Base-by-base conservation (phyloP, 1,284 basidiomycete genomes). In the Tilletia horrida region DNA sequence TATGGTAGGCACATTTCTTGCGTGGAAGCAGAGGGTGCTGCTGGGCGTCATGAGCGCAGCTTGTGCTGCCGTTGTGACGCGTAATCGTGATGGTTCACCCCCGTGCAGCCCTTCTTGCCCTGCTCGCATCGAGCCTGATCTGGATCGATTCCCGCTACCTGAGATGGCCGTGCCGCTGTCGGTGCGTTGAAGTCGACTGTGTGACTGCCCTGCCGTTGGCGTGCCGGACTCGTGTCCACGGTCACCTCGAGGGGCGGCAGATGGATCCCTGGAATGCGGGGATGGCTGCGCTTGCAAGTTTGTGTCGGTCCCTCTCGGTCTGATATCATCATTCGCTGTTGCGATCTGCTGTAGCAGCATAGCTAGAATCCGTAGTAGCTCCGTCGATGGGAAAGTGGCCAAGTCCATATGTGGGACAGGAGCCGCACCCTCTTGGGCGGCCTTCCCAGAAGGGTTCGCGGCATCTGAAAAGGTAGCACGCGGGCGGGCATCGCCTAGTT, bases 1-100 rank as follows among this genome's bases (percentile, higher is more conserved):
- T 81, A 98, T 97, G 42, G 91, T 91, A 9, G 95, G 95, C 35
- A 97, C 87, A 82, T 97, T 95, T 31, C 95, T 88, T 0, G 95
- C 95, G 82, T 97, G 94, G 82, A 97, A 97, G 55, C 92, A 91
- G 42, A 97, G 87, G 0, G 91, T 88, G 25, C 91, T 90, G 1
- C 91, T 89, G 1, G 90, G 89, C 9, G 90, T 90, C 2, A 86
- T 85, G 47, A 96, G 86, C 1, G 92, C 89, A 4, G 85, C 84
- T 64, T 88, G 86, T 1, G 92, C 92, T 0, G 94, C 93, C 1
- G 90, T 88, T 35, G 90, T 91, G 67, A 79, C 79, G 13, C 16
- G 18, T 13, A 29, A n/a, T 35, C 55, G 55, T 13, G 55, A 59
- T 8, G 25, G 27, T 16, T 59, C 55, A 27, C 55, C 55, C 18